Evolutionary conservation across 2,329 filamentous ascomycete genomes (phyloP), one percentile per base, ranked within the genome.

Genomic region (Dactylellina sp.): DNA sequence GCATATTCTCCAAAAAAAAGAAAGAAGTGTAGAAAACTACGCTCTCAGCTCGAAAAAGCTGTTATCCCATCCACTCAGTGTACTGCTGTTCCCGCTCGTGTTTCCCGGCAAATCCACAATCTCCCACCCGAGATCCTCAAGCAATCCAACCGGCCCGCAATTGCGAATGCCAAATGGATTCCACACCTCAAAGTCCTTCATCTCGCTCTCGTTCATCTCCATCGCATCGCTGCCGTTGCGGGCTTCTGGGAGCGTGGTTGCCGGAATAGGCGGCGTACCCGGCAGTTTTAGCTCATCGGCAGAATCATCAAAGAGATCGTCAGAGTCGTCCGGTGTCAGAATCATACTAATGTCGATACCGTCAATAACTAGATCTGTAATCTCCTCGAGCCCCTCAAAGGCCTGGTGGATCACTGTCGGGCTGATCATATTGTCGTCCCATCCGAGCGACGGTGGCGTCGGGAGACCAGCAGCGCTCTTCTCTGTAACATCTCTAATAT

Each of bases 141-240:
- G 50, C 22, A 68, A 24, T 28, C 71, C 71, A 11, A 46, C 20
- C 2, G 71, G 71, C 5, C 71, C 71, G 25, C 50, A 57, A 18
- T 72, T 75, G 14, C 71, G 47, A 39, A 75, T 75, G 20, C 71
- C 71, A 28, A 75, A 75, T n/a, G 71, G 71, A 59, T 75, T 75
- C 71, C 71, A 75, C 6, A 22, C 28, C 6, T 68, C 57, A 18
- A 75, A 75, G 35, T 75, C 71, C 42, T 66, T 66, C 71, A 57
- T 75, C 57, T 68, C 71, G n/a, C 57, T 62, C 14, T 62, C 63
- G 5, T 50, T 75, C 71, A 75, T 75, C 5, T 57, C 42, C 59
- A 62, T 52, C 32, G 52, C 57, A n/a, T 59, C 66, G 22, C 60
- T 52, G 22, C 66, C 57, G 44, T 61, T 61, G 9, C 56, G 59